Percentiles rank a stretch among this genome's conserved stretches.
phyloP scores from a whole-genome alignment of 164 flowering plant species.

The Vitis riparia region DNA sequence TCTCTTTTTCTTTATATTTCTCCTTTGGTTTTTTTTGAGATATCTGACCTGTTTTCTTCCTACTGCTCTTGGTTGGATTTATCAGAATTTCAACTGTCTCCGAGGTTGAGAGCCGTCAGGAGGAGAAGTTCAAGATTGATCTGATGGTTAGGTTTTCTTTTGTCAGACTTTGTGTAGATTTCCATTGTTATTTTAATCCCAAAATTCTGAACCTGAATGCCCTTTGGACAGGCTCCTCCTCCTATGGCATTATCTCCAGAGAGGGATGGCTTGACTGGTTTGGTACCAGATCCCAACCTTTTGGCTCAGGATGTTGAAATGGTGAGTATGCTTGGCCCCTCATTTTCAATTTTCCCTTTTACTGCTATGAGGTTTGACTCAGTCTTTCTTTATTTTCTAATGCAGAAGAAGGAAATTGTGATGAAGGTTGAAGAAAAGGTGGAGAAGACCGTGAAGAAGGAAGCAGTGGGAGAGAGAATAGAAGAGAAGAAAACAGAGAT shows the following conservation, averaged over 20 bases:
- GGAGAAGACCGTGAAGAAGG: slow-evolving; percentile 8
- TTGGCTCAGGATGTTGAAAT: slow-evolving; percentile 2
- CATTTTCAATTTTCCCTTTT: not conserved
- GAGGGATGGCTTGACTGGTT: slow-evolving; percentile 11
- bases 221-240: slow-evolving; percentile 43
- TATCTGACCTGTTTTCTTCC: not conserved
- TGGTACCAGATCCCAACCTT: slow-evolving; percentile 10
- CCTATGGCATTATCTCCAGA: slow-evolving; percentile 24
- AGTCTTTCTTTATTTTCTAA: not conserved
- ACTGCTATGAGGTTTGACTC: not conserved
- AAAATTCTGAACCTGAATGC: slow-evolving; percentile 4
- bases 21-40: not conserved
- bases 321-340: slow-evolving; percentile 1
- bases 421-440: slow-evolving; percentile 6
- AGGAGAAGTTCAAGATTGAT: slow-evolving; percentile 41
- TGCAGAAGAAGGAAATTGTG: slow-evolving; percentile 9
- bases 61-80: not conserved
- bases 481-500: slow-evolving; percentile 8
- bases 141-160: slow-evolving; percentile 40
- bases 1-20: slow-evolving; percentile 10
- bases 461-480: not conserved
- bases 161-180: slow-evolving; percentile 7
- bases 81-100: slow-evolving; percentile 10
- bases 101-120: slow-evolving; percentile 15
- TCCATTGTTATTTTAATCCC: slow-evolving; percentile 5